phyloP scores from a whole-genome alignment of 169 alveolate genomes.

The Plasmodium reichenowi region DNA sequence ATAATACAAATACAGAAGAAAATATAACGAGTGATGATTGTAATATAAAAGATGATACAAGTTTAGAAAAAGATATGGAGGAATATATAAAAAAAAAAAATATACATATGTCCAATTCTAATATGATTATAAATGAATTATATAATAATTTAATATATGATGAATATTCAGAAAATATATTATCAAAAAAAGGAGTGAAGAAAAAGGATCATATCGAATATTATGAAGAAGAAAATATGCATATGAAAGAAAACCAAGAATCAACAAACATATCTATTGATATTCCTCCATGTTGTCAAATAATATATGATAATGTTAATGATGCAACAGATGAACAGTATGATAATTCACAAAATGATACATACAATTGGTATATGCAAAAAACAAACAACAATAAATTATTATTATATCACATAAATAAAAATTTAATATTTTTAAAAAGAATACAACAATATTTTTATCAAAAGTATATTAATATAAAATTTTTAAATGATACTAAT shows the following conservation, averaged over 20 bases:
- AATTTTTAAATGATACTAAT: conserved; percentile 49
- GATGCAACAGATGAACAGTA: no score
- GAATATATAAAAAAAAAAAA: conserved; percentile 12
- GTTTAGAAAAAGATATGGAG: not conserved
- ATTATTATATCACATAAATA: conserved; percentile 2
- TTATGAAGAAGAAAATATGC: not conserved
- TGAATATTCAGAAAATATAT: conserved; percentile 8
- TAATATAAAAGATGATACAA: no score
- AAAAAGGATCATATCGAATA: not conserved
- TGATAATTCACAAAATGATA: not conserved
- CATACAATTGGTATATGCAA: not conserved
- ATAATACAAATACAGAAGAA: no score
- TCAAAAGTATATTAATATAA: conserved; percentile 51
- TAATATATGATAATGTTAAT: no score
- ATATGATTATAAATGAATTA: conserved; percentile 35
- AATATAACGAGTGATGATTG: no score
- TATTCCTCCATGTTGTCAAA: not conserved
- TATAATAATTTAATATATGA: conserved; percentile 3
- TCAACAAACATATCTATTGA: not conserved
- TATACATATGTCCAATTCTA: not conserved
- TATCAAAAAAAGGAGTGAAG: not conserved
- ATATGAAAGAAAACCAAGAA: not conserved
- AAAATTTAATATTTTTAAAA: conserved; percentile 53
- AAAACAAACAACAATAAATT: not conserved
- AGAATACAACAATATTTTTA: conserved; percentile 68